Base-by-base conservation (phyloP, 2,329 filamentous ascomycete genomes). In the Talaromyces sp. region DNA sequence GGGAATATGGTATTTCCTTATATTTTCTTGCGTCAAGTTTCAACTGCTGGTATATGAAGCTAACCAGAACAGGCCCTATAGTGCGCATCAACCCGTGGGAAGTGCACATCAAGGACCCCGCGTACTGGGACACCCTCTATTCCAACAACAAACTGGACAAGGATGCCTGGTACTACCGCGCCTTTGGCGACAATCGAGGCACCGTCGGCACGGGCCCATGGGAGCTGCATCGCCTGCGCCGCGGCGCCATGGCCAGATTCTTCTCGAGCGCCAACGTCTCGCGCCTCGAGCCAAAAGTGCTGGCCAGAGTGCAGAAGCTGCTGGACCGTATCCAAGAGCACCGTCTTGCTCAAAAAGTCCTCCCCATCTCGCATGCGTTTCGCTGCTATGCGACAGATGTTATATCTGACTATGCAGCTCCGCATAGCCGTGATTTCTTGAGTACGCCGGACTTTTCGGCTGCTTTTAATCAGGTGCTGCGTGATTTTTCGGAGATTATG, bases 251-350 rank as follows among this genome's bases (percentile, higher is more conserved):
- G 55, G 78, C 73, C 59, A 72, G 70, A 0, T 81, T 79, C 68
- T 82, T 81, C 65, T 80, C 79, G 2, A 73, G 70, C 39, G 68
- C 69, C 11, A 73, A 74, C 8, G 72, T 81, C 22, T 62, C 67
- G 6, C 65, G 65, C 1, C 66, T 80, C 2, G 71, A 76, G 42
- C 69, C 69, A 1, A 65, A 77, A 7, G 69, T 81, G 13, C 64
- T 72, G 8, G 63, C 69, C 1, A 74, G 58, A 9, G 55, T 71
- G 1, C 27, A 59, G 1, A 68, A 67, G 32, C 54, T 71, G 8
- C 57, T 62, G 1, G 59, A 64, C 36, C 59, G 6, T 42, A 59
- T 19, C 9, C 55, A 4, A 65, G 65, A 60, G 7, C 58, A 32
- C 19, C 22, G 53, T n/a, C 10, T 19, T 19, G n/a, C 55, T 5